Evolutionary conservation across 2,329 filamentous ascomycete genomes (phyloP).

Genomic region (Monilinia fructicola): DNA sequence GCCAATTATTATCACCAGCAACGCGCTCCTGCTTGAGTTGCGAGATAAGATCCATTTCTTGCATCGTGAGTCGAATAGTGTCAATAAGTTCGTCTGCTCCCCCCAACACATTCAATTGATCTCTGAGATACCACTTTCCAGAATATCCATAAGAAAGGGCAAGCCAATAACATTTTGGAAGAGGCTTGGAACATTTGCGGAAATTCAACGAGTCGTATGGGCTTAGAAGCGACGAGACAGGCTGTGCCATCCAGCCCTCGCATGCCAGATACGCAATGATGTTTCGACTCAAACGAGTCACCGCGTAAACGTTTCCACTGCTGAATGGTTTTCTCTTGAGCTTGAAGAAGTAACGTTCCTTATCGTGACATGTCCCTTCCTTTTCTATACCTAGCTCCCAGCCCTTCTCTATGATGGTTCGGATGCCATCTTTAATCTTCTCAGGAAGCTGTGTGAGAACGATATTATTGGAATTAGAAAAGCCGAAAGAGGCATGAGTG

Average conservation of each 20-base stretch:
- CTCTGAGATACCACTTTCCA: neutral
- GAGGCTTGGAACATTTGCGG: neutral
- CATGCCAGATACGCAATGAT: slow-evolving; percentile 18
- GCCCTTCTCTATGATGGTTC: neutral
- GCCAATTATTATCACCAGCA: neutral
- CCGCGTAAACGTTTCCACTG: neutral
- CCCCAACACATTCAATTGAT: slow-evolving; percentile 6
- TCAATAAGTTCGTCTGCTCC: slow-evolving; percentile 19
- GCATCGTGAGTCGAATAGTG: slow-evolving; percentile 14
- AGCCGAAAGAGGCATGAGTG: neutral
- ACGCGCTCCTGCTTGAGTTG: neutral
- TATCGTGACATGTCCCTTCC: neutral
- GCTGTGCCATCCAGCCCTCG: slow-evolving; percentile 10
- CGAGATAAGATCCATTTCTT: slow-evolving; percentile 13
- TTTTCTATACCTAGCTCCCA: slow-evolving; percentile 1
- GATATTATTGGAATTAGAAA: neutral
- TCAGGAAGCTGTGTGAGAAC: neutral
- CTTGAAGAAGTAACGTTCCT: neutral
- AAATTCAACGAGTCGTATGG: slow-evolving; percentile 6
- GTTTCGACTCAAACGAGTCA: slow-evolving; percentile 11
- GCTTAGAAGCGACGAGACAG: neutral
- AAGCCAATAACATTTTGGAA: slow-evolving; percentile 22
- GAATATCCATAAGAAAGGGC: neutral
- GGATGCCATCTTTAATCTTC: slow-evolving; percentile 9
- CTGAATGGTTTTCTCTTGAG: slow-evolving; percentile 10